Base-by-base conservation (phyloP, 768 basidiomycete species). In the Sistotremastrum niveocremeum region DNA sequence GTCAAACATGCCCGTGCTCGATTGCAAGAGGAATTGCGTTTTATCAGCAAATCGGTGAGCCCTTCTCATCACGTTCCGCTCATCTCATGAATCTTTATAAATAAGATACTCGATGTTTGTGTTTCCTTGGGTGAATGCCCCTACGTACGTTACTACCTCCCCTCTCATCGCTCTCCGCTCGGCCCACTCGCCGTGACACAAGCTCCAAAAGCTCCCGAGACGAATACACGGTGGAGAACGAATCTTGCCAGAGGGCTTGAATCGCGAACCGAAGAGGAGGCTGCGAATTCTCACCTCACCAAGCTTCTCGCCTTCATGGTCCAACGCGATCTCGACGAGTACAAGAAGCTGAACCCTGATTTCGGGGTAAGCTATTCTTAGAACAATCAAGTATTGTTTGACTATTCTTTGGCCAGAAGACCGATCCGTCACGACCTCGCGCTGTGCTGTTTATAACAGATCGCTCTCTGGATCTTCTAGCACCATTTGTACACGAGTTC, bases 401-500 rank as follows among this genome's bases (percentile, higher is more conserved):
- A 44, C 45, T 29, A 7, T 44, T 33, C 32, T 37, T 46, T 54
- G 56, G 46, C 46, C 47, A 63, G 54, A 61, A 65, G 57, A 47
- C 58, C 4, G 55, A 66, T 49, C 62, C 65, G 5, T 65, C 72
- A 5, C 71, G 90, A 49, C 81, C 84, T 8, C 77, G 84, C 47
- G 80, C 76, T 3, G 84, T 88, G 10, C 66, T 98, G 36, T 73
- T 98, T 57, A 83, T 99, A 49, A 93, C 91, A 4, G 95, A 99
- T 62, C 80, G 95, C n/a, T 76, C 91, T 3, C 89, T 99, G 83
- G 95, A 99, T 62, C 79, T 81, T 55, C 58, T 84, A 29, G 83
- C 89, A 2, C 95, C 95, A 2, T 76, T 97, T 49, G 60, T 95
- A 34, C 95, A 99, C 60, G 95, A 98, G 58, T 99, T 99, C 59